Percentiles rank a stretch among this genome's conserved stretches.
Conservation (phyloP, 2,329 filamentous ascomycete species). For the Stachybotrys elegans region DNA sequence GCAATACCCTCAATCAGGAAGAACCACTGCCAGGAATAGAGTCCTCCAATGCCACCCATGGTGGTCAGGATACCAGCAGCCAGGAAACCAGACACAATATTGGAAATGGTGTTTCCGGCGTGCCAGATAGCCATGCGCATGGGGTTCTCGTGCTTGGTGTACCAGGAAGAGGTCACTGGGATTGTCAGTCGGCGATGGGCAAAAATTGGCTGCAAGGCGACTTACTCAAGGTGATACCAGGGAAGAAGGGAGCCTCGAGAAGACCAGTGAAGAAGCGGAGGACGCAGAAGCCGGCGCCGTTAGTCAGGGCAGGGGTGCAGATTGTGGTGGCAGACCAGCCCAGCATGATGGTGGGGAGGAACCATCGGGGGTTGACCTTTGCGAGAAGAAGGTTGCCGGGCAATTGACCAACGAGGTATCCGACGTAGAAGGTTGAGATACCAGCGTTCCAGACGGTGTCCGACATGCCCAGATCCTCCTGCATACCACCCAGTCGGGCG, state of each 20-base stretch:
- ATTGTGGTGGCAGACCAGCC: constrained; percentile 2
- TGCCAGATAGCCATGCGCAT: constrained; percentile 36
- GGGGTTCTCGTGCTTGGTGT: constrained; percentile 1
- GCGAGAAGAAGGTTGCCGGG: constrained; percentile 1
- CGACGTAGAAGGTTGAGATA: constrained; percentile 1
- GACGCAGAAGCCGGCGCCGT: not conserved
- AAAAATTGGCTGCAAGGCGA: not conserved
- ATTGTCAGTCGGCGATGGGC: not conserved
- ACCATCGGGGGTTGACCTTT: not conserved
- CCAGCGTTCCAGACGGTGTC: constrained; percentile 1
- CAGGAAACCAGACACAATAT: constrained; percentile 38
- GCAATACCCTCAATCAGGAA: constrained; percentile 36
- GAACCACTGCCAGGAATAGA: constrained; percentile 40
- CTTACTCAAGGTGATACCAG: constrained; percentile 1
- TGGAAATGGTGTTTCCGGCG: constrained; percentile 38
- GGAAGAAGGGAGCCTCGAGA: constrained; percentile 2
- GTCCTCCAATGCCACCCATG: constrained; percentile 31
- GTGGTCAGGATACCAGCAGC: constrained; percentile 38
- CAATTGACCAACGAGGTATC: not conserved
- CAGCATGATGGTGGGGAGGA: constrained; percentile 1
- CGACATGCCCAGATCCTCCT: constrained; percentile 3
- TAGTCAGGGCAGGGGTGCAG: not conserved
- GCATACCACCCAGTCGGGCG: constrained; percentile 1
- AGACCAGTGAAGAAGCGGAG: not conserved
- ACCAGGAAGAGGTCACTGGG: constrained; percentile 1